A percentile compares a stretch with the other conserved stretches of the same genome.
Evolutionary conservation across 2,329 filamentous ascomycete species (phyloP).

Genomic region (Fusarium xyrophilum): DNA sequence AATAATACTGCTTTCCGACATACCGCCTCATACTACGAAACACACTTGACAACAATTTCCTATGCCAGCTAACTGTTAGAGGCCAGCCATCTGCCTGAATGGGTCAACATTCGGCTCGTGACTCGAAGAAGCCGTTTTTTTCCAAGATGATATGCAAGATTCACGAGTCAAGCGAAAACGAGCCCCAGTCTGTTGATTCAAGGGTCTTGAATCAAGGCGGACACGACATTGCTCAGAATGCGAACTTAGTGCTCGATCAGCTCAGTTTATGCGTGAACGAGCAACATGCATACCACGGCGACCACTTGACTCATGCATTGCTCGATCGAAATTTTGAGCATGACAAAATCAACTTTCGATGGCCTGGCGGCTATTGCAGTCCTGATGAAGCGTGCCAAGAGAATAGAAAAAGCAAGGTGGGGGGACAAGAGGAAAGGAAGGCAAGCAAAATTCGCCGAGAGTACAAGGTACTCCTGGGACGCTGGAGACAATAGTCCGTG

Average conservation of each 20-base stretch:
- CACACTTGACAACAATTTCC: constrained; percentile 16
- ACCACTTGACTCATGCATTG: not conserved
- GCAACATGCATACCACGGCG: not conserved
- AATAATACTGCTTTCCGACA: constrained; percentile 10
- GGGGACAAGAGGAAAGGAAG: constrained; percentile 13
- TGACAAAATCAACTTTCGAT: not conserved
- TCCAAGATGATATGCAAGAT: constrained; percentile 46
- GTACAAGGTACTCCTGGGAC: constrained; percentile 16
- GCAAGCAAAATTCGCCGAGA: constrained; percentile 31
- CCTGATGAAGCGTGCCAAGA: constrained; percentile 21
- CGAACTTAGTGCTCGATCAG: constrained; percentile 3
- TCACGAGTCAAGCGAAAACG: constrained; percentile 47
- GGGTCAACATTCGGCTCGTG: constrained; percentile 35
- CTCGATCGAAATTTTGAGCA: not conserved
- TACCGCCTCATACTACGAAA: constrained; percentile 21
- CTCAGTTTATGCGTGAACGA: constrained; percentile 9
- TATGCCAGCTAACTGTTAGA: constrained; percentile 5
- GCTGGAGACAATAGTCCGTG: constrained; percentile 24
- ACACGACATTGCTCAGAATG: constrained; percentile 12
- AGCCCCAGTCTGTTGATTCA: constrained; percentile 24
- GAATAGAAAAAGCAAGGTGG: constrained; percentile 19
- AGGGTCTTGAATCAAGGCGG: constrained; percentile 18
- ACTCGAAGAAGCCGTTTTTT: constrained; percentile 38
- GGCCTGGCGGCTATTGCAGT: constrained; percentile 10
- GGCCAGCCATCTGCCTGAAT: constrained; percentile 31